phyloP scores from a whole-genome alignment of 345 rosid genomes.

The Boechera divaricarpa region DNA sequence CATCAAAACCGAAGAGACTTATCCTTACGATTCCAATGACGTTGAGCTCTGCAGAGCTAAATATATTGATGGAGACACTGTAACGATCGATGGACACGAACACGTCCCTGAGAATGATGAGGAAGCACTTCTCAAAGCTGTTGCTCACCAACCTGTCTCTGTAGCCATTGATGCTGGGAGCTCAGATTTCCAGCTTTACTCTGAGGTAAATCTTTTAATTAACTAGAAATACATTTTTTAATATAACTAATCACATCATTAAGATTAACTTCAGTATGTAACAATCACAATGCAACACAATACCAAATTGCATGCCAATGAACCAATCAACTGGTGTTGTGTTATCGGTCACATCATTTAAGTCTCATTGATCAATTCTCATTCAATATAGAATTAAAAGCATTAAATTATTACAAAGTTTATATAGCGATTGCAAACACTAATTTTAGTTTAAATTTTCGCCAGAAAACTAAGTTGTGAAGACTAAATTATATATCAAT shows the following conservation, averaged over 20 bases:
- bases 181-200: conserved; percentile 81
- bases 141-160: conserved; percentile 67
- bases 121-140: conserved; percentile 66
- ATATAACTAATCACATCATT: not conserved
- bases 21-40: conserved; percentile 61
- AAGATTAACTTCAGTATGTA: not conserved
- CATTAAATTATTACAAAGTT: no score
- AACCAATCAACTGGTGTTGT: not conserved
- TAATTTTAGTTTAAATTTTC: not conserved
- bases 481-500: not conserved
- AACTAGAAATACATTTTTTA: not conserved
- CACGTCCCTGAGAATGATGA: conserved; percentile 67
- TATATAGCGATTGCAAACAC: no score
- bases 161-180: conserved; percentile 81
- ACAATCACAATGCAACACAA: not conserved
- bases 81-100: conserved; percentile 72
- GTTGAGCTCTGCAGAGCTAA: conserved; percentile 50
- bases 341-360: not conserved
- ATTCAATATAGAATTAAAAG: not conserved
- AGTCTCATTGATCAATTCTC: not conserved
- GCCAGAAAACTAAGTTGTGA: not conserved
- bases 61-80: conserved; percentile 45
- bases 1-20: conserved; percentile 57
- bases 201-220: conserved; percentile 54
- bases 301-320: not conserved